Evolutionary conservation across 345 rosid genomes (phyloP).

Genomic region (Pistacia atlantica): DNA sequence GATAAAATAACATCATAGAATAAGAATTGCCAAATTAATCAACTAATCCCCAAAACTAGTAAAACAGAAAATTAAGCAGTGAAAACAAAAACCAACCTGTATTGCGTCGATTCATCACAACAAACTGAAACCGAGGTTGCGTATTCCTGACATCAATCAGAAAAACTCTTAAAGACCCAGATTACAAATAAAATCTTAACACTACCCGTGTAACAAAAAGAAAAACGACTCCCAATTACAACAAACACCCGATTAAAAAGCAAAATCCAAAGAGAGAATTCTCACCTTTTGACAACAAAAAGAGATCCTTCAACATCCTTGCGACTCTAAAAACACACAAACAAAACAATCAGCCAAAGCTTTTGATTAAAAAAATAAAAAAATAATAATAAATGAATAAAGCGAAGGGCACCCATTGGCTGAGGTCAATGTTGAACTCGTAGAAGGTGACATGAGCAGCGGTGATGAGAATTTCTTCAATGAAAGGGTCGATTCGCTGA

Average conservation of each 20-base stretch:
- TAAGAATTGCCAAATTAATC: background rate
- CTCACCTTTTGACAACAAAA: constrained; percentile 87
- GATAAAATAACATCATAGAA: background rate
- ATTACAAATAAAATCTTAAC: too few species aligned
- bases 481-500: constrained; percentile 84
- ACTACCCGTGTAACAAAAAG: too few species aligned
- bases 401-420: constrained; percentile 63
- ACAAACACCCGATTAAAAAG: background rate
- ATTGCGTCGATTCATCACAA: constrained; percentile 94
- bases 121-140: constrained; percentile 94
- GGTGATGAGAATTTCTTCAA: constrained; percentile 90
- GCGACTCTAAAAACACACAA: constrained; percentile 59
- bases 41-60: background rate
- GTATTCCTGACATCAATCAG: constrained; percentile 54
- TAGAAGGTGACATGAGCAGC: constrained; percentile 96
- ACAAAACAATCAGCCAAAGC: background rate
- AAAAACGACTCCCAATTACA: background rate
- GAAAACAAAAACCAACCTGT: constrained; percentile 51
- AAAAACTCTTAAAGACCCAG: background rate
- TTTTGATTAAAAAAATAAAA: background rate
- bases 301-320: constrained; percentile 98
- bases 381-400: background rate
- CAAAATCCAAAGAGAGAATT: background rate
- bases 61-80: background rate
- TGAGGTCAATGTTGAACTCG: constrained; percentile 85